Conservation (phyloP, 2,329 filamentous ascomycete species). For the Ophiostoma piceae region DNA sequence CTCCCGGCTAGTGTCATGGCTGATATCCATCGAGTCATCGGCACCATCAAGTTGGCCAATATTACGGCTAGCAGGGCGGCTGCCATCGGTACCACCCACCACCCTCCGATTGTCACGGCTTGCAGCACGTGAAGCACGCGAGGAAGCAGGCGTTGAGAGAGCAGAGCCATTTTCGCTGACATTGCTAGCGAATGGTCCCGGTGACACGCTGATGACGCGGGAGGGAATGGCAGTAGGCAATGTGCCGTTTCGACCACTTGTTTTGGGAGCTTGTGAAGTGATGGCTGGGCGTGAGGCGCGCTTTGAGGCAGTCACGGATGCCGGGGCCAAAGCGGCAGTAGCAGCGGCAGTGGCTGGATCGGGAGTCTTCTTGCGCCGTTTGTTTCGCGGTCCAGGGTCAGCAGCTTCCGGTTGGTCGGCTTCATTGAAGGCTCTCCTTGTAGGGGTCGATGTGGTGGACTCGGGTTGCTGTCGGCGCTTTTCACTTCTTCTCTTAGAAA, state of each 20-base stretch:
- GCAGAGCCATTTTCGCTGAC: neutral
- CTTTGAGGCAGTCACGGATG: neutral
- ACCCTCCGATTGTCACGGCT: neutral
- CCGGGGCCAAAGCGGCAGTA: neutral
- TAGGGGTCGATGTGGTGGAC: slow-evolving; percentile 15
- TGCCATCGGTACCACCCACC: neutral
- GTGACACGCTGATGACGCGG: neutral
- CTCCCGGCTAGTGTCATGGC: neutral
- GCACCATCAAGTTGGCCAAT: neutral
- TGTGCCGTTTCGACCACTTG: neutral
- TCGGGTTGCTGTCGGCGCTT: slow-evolving; percentile 23
- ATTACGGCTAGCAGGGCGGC: neutral
- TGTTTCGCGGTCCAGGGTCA: neutral
- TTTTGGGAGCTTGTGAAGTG: neutral
- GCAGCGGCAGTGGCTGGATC: neutral
- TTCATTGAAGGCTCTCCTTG: slow-evolving; percentile 4
- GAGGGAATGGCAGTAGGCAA: neutral
- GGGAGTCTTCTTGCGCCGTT: neutral
- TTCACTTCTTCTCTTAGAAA: neutral
- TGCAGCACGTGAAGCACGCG: neutral
- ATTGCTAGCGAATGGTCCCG: neutral
- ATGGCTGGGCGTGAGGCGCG: neutral
- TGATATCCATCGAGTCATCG: neutral
- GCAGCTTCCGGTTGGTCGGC: neutral
- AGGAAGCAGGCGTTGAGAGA: neutral